Evolutionary conservation across 805 yeast genomes (phyloP).

Genomic region (Limtongia smithiae): DNA sequence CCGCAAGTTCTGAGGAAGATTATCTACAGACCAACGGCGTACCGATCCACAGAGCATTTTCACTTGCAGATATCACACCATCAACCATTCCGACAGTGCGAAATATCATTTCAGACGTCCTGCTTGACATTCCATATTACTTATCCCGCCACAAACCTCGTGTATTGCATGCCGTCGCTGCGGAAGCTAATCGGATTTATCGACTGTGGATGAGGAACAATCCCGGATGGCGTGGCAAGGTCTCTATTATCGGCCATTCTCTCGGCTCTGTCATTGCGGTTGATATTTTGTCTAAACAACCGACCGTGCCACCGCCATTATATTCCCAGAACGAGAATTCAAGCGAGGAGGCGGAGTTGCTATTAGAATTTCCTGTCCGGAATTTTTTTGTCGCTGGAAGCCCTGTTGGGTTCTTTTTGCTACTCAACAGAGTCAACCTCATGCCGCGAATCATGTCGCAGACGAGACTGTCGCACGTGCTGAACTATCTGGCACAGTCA

Average conservation of each 20-base stretch:
- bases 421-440: conserved; percentile 33
- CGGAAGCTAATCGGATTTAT: conserved; percentile 68
- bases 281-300: conserved; percentile 57
- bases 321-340: conserved; percentile 10
- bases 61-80: conserved; percentile 67
- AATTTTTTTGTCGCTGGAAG: conserved; percentile 80
- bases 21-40: not conserved
- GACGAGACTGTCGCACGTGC: not conserved
- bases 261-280: conserved; percentile 79
- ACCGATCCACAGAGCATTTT: conserved; percentile 42
- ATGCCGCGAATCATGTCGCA: conserved; percentile 32
- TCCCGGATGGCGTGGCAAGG: conserved; percentile 57
- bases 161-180: conserved; percentile 63
- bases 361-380: conserved; percentile 65
- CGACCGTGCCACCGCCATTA: conserved; percentile 32
- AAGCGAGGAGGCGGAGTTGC: conserved; percentile 37
- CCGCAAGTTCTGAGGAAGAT: conserved; percentile 2
- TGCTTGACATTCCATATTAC: conserved; percentile 74
- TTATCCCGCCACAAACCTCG: conserved; percentile 67
- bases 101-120: conserved; percentile 75
- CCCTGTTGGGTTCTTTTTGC: conserved; percentile 73
- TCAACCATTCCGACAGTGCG: conserved; percentile 75
- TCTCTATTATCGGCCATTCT: conserved; percentile 82
- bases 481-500: conserved; percentile 1
- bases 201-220: conserved; percentile 57